Evolutionary conservation across 371 early-diverging fungal species (phyloP).

Genomic region (Vairimorpha apis): DNA sequence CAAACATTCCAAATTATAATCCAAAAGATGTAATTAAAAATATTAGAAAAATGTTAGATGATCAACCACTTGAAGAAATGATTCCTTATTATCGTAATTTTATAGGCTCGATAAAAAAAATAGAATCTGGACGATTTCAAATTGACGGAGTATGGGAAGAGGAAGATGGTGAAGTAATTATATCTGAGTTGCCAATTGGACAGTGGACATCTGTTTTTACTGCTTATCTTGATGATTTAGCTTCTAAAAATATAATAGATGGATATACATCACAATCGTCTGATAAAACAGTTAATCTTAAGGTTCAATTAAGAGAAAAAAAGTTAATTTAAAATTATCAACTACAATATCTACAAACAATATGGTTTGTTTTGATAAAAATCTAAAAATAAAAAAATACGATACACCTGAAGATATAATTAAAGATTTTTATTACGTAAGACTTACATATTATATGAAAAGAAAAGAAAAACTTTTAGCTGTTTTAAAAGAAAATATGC

Average conservation of each 20-base stretch:
- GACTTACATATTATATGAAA: constrained; percentile 75
- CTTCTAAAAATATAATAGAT: constrained; percentile 67
- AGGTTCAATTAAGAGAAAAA: constrained; percentile 66
- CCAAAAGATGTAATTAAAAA: constrained; percentile 86
- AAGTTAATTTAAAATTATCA: constrained; percentile 75
- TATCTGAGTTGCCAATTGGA: constrained; percentile 87
- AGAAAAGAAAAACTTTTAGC: constrained; percentile 78
- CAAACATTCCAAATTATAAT: constrained; percentile 71
- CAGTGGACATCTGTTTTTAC: constrained; percentile 89
- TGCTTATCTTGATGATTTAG: constrained; percentile 71
- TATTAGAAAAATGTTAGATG: constrained; percentile 73
- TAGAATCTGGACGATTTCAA: constrained; percentile 67
- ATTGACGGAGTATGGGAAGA: constrained; percentile 70
- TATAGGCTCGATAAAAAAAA: constrained; percentile 64
- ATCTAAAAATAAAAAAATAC: constrained; percentile 81
- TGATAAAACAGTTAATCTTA: constrained; percentile 71
- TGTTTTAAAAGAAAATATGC: constrained; percentile 69
- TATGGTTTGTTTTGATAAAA: constrained; percentile 88
- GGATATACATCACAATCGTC: constrained; percentile 64
- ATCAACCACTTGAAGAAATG: constrained; percentile 71
- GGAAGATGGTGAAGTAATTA: constrained; percentile 69
- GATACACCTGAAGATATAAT: constrained; percentile 72
- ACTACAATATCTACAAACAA: constrained; percentile 72
- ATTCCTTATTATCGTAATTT: constrained; percentile 92
- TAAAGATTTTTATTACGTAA: constrained; percentile 78